Percentiles rank a stretch among this genome's conserved stretches.
Evolutionary conservation across 2,329 filamentous ascomycete genomes (phyloP).

Genomic region (Zalaria obscura): DNA sequence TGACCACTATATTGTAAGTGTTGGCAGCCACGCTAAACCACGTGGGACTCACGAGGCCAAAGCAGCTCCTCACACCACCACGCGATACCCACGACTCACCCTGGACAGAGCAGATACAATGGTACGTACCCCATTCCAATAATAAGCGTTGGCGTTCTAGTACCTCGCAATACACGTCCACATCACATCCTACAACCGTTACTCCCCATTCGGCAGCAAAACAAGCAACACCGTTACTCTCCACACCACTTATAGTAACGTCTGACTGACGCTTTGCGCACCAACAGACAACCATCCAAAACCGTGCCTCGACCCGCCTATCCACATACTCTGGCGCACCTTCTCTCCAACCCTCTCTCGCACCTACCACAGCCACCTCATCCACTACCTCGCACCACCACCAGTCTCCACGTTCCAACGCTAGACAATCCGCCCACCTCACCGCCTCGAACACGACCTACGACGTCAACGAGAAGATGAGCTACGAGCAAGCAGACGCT

Average conservation of each 20-base stretch:
- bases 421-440: not conserved
- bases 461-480: slow-evolving; percentile 14
- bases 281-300: not conserved
- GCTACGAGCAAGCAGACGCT: slow-evolving; percentile 9
- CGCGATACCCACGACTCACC: not conserved
- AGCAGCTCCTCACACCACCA: not conserved
- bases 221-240: not conserved
- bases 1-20: too few relatives aligned
- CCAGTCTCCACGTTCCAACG: not conserved
- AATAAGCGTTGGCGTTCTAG: not conserved
- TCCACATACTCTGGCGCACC: slow-evolving; percentile 37
- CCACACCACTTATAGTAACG: not conserved
- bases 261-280: too few relatives aligned
- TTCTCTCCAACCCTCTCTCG: slow-evolving; percentile 36
- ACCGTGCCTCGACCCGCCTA: slow-evolving; percentile 25
- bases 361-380: slow-evolving; percentile 16
- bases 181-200: not conserved
- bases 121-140: not conserved
- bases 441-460: slow-evolving; percentile 6
- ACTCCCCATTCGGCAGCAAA: not conserved
- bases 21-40: not conserved
- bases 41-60: not conserved
- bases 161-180: not conserved
- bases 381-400: slow-evolving; percentile 9
- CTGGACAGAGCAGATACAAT: not conserved